phyloP scores from a whole-genome alignment of 2,329 filamentous ascomycete genomes.

The Fusarium liriodendri region DNA sequence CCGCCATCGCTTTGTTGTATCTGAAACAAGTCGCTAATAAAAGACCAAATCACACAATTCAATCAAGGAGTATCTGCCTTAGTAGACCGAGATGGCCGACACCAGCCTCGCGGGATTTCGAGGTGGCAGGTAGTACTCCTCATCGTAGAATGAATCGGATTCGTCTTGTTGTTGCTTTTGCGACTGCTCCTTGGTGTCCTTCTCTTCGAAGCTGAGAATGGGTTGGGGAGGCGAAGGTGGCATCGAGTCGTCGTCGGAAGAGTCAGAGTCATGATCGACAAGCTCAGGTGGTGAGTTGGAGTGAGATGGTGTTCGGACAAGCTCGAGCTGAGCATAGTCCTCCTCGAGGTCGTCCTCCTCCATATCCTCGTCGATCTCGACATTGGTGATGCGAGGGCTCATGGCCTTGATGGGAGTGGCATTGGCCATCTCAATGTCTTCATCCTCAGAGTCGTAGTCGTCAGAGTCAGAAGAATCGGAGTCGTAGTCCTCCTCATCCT shows the following conservation, averaged over 20 bases:
- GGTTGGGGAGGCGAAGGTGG: conserved; percentile 75
- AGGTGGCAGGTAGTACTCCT: conserved; percentile 65
- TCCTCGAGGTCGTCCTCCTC: conserved; percentile 69
- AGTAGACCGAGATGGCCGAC: conserved; percentile 69
- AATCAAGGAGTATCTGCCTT: conserved; percentile 41
- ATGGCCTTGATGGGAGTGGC: conserved; percentile 57
- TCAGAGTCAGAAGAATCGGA: conserved; percentile 67
- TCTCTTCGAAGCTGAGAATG: conserved; percentile 69
- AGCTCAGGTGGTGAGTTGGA: conserved; percentile 76
- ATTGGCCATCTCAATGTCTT: conserved; percentile 68
- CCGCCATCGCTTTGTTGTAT: conserved; percentile 42
- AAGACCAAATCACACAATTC: conserved; percentile 38
- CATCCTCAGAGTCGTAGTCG: conserved; percentile 65
- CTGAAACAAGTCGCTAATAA: conserved; percentile 40
- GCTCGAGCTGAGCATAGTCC: conserved; percentile 72
- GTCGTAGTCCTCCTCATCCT: conserved; percentile 77
- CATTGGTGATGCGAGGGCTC: conserved; percentile 50
- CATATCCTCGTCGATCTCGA: conserved; percentile 57
- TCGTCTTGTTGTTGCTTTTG: conserved; percentile 52
- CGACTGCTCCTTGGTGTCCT: conserved; percentile 59
- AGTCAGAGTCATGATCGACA: conserved; percentile 75
- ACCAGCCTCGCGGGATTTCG: conserved; percentile 63
- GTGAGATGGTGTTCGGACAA: conserved; percentile 77
- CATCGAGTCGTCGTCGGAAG: conserved; percentile 80
- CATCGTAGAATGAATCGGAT: conserved; percentile 59